A percentile compares a stretch with the other conserved stretches of the same genome.
These are phyloP conservation scores for Pisolithus marmoratus DNA, from an alignment of 768 basidiomycete genomes.

Conservation along the genomic window DNA sequence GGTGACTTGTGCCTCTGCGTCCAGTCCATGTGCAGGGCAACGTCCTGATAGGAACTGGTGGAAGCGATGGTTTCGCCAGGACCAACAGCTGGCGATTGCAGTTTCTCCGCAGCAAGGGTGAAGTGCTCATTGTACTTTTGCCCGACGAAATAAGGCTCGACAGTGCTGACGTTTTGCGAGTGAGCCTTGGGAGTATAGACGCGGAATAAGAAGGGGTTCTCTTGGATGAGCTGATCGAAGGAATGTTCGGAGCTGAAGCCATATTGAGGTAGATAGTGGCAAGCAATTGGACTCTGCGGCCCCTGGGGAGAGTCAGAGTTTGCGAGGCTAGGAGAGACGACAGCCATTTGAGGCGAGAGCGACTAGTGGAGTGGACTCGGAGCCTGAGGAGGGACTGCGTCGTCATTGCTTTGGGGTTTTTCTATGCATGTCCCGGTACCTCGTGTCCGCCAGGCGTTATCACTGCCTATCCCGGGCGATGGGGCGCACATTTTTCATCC, in stretches of 20 bases:
- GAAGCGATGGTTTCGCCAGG: constrained; percentile 27
- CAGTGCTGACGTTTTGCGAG: constrained; percentile 46
- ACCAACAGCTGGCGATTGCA: constrained; percentile 24
- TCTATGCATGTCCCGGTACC: constrained; percentile 20
- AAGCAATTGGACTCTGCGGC: constrained; percentile 17
- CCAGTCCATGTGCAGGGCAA: constrained; percentile 70
- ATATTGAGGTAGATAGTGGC: constrained; percentile 54
- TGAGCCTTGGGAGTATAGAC: constrained; percentile 69
- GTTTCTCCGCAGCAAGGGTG: constrained; percentile 33
- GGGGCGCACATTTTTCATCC: constrained; percentile 3
- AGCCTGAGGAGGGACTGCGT: not conserved
- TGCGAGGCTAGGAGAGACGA: constrained; percentile 6
- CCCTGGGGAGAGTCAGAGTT: constrained; percentile 11
- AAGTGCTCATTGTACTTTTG: constrained; percentile 51
- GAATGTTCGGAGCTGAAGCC: constrained; percentile 61
- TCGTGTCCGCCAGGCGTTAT: constrained; percentile 30
- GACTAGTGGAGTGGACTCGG: constrained; percentile 7
- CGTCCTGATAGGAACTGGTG: constrained; percentile 50
- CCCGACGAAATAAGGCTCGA: constrained; percentile 64
- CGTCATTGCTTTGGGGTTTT: constrained; percentile 13
- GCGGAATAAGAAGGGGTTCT: constrained; percentile 74
- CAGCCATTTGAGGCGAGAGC: constrained; percentile 19
- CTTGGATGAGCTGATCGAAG: constrained; percentile 54
- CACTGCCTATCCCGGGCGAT: constrained; percentile 22
- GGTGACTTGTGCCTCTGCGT: constrained; percentile 64